Base-by-base conservation (phyloP, 2,329 filamentous ascomycete species). In the Nothophoma quercina region DNA sequence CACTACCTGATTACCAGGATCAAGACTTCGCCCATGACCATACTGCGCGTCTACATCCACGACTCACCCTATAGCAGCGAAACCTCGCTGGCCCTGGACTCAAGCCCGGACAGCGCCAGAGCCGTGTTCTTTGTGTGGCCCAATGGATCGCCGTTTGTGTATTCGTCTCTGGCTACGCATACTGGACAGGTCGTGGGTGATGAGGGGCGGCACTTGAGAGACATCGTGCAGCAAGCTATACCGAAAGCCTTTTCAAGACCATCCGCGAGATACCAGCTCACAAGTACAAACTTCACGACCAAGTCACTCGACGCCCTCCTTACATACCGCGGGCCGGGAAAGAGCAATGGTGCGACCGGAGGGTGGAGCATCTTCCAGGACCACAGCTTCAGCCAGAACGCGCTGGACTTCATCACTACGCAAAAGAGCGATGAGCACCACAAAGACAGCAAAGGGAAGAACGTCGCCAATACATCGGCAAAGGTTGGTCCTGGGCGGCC, bases 51-150 rank as follows among this genome's bases (percentile, higher is more conserved):
- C 36, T 89, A 91, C 65, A 84, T 93, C 52, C 78, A 91, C 57
- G 88, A 95, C 70, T 90, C 90, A 1, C 91, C 91, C 0, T 96
- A 96, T 71, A 89, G 88, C 62, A 75, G 74, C 13, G 79, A 80
- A 41, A 70, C 75, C 26, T 73, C 70, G 8, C 58, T 74, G 7
- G 63, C 61, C 48, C 18, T 72, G 68, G 51, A 73, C 65, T 50
- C 62, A 12, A 59, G 59, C 19, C 44, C 79, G n/a, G 87, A 91
- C 58, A 78, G 84, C 1, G 87, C 87, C 10, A 84, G 86, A 58
- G 88, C 89, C 2, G 83, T 96, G 30, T 95, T 91, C 66, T 79
- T 96, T 55, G 89, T 90, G 1, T 93, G 96, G 64, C 91, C 92
- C 0, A 88, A 93, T 66, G 88, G 87, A 26, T 88, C 89, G 9